Evolutionary conservation across 495 filamentous ascomycete species (phyloP).

Genomic region (Alectoria sarmentosa): DNA sequence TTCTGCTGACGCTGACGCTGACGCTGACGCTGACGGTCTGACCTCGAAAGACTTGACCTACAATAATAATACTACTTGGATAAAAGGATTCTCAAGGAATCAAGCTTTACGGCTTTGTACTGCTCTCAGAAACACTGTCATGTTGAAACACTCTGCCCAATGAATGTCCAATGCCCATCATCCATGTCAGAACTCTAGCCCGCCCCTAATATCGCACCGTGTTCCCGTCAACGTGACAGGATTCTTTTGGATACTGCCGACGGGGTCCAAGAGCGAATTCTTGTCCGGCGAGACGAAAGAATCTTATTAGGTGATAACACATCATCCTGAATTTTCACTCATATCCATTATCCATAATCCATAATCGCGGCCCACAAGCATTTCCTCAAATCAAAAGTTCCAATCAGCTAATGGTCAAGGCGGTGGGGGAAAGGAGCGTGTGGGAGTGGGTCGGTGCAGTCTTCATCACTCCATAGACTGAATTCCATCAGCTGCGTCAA

Average conservation of each 20-base stretch:
- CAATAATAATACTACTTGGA: too few species aligned
- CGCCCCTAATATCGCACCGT: neutral
- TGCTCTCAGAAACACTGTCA: neutral
- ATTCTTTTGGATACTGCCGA: neutral
- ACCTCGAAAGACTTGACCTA: too few species aligned
- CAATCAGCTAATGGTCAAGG: neutral
- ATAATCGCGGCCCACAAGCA: conserved; percentile 5
- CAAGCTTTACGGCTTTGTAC: neutral
- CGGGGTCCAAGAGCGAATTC: neutral
- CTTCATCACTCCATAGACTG: too few species aligned
- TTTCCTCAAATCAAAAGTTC: neutral
- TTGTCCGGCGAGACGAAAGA: neutral
- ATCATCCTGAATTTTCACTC: neutral
- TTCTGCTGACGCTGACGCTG: too few species aligned
- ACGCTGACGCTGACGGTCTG: too few species aligned
- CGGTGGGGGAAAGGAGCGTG: too few species aligned
- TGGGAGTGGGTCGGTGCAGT: too few species aligned
- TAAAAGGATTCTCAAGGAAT: neutral
- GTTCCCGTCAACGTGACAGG: neutral
- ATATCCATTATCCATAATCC: neutral
- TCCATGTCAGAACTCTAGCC: neutral
- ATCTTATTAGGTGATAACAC: neutral
- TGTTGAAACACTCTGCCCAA: conserved; percentile 2
- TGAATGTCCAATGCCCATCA: too few species aligned
- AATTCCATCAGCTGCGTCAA: too few species aligned